Evolutionary conservation across 495 filamentous ascomycete genomes (phyloP), one percentile per base, ranked within the genome.

Genomic region (Hypoxylon perforatum): DNA sequence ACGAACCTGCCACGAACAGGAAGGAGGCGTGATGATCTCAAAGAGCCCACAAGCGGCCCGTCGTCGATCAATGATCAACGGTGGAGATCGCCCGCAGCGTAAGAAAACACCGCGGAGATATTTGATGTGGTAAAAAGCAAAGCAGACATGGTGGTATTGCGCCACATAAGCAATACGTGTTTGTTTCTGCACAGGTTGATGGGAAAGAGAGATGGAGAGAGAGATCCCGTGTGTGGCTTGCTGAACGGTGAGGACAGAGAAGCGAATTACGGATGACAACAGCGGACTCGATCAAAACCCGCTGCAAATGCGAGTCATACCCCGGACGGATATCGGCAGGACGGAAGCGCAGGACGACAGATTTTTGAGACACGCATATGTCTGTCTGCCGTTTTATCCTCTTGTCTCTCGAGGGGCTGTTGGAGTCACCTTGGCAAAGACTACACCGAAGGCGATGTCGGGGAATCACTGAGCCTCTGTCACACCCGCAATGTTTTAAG

Each of bases 351-450:
- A 35, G 30, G 48, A n/a, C n/a, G n/a, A n/a, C n/a, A 21, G 15
- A 19, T n/a, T 12, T 19, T n/a, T 51, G 28, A 51, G 48, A 51
- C 48, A 51, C n/a, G 48, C n/a, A 18, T 30, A 23, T 33, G 25
- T n/a, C 6, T 2, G 14, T 21, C 35, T 36, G 25, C 48, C 28
- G n/a, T 51, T 36, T n/a, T 11, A 9, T 19, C 11, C 18, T 9
- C 14, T 28, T 3, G 3, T 7, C 7, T 3, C 25, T 7, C 7
- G 7, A 28, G 7, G 25, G 25, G 25, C 25, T 28, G 25, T 28
- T 28, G 25, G 25, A 28, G 25, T 7, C 7, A 28, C 25, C 25
- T 28, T 28, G 25, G 25, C 25, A 28, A n/a, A n/a, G 25, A 7
- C 25, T 28, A 3, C 25, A 28, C 25, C 25, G 25, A 7, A 28